Percentiles rank a stretch among this genome's conserved stretches.
Evolutionary conservation across 2,329 filamentous ascomycete genomes (phyloP).

Genomic region (Coniochaeta sp.): DNA sequence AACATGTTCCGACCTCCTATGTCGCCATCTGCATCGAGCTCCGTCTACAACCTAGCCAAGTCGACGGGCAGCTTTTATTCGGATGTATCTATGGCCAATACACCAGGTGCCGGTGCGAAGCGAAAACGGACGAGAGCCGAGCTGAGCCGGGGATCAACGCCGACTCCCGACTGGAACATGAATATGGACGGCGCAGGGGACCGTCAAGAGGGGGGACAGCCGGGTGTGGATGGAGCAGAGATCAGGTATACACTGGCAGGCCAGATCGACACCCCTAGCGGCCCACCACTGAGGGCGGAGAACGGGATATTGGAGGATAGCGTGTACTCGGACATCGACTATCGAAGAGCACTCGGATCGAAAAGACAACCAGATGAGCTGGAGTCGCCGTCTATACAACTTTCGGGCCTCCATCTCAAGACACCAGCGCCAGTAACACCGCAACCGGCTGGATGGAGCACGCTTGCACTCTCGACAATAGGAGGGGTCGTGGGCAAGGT

Average conservation of each 20-base stretch:
- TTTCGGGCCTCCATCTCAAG: slow-evolving; percentile 23
- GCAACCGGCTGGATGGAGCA: slow-evolving; percentile 41
- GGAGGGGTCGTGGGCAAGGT: slow-evolving; percentile 68
- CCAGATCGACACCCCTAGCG: slow-evolving; percentile 42
- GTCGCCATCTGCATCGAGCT: slow-evolving; percentile 17
- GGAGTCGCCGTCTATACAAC: slow-evolving; percentile 23
- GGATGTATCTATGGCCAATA: slow-evolving; percentile 21
- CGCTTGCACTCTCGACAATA: slow-evolving; percentile 52
- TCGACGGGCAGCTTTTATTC: slow-evolving; percentile 32
- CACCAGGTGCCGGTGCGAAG: slow-evolving; percentile 27
- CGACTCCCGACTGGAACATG: slow-evolving; percentile 22
- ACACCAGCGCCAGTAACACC: slow-evolving; percentile 14
- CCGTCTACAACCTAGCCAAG: slow-evolving; percentile 19
- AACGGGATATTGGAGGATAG: slow-evolving; percentile 40
- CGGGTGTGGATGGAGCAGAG: slow-evolving; percentile 10
- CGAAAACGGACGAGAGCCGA: slow-evolving; percentile 31
- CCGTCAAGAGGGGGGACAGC: slow-evolving; percentile 11
- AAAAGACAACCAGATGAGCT: slow-evolving; percentile 29
- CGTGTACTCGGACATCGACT: slow-evolving; percentile 49
- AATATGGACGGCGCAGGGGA: slow-evolving; percentile 19
- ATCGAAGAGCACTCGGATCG: slow-evolving; percentile 43
- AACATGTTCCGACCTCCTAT: slow-evolving; percentile 24
- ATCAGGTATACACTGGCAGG: slow-evolving; percentile 43
- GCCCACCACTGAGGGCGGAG: slow-evolving; percentile 17
- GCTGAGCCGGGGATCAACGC: slow-evolving; percentile 20